Base-by-base conservation (phyloP, 148 eudicot species). In the Vaccinium corymbosum region DNA sequence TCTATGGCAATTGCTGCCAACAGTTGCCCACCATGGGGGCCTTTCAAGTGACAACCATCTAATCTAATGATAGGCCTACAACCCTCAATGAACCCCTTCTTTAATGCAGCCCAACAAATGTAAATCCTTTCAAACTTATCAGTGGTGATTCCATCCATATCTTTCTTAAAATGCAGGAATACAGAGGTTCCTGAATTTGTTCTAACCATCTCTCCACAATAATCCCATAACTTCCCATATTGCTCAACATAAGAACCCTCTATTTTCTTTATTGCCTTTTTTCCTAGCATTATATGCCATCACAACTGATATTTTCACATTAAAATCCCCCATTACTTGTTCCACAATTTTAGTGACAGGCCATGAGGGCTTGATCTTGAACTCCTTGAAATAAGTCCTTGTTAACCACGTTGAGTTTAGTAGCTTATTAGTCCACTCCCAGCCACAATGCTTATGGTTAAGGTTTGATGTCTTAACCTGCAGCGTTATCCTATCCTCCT, bases 51-150 rank as follows among this genome's bases (percentile, higher is more conserved):
- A 27, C 27, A 27, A 27, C 27, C 27, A 27, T 27, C 27, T 27
- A 27, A 27, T 27, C 27, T 0, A 27, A 27, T 27, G 27, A 27
- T 27, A 27, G 27, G 27, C 27, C 27, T 84, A 61, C 80, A 80
- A 9, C 80, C 80, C 2, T 7, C 48, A 0, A 42, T 6, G 7
- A 86, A 80, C 0, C 84, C 86, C 6, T 51, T 22, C 42, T 86
- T 83, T 7, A 76, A 76, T 46, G 84, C 81, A 19, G 61, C 8
- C 3, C 79, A n/a, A 9, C 84, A 80, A 2, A 86, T 27, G 17
- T 80, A 83, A 12, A 80, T 46, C 25, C 81, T 86, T 6, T 83
- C 27, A 53, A 86, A 86, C 0, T 71, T 25, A 71, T 25, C 15
- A 71, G 46, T 61, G 25, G 27, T 6, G 4, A 61, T 61, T 61